Base-by-base conservation (phyloP, 2,329 filamentous ascomycete species). In the Penicillium sp. region DNA sequence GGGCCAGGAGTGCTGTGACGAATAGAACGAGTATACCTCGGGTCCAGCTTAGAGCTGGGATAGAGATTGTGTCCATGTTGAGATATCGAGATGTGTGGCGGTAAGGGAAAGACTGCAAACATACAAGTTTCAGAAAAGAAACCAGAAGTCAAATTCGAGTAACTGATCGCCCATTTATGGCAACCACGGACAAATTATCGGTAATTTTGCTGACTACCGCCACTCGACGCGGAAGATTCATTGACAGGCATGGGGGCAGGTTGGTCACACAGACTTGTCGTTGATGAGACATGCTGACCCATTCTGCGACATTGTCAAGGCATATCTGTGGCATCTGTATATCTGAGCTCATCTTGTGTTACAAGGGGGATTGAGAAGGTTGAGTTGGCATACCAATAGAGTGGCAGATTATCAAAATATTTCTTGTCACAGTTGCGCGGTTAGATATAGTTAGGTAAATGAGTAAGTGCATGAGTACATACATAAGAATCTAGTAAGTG, bases 151-250 rank as follows among this genome's bases (percentile, higher is more conserved):
- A 18, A 8, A 9, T 11, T 18, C n/a, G 37, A 37, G 15, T 37
- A 6, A 20, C 12, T 14, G 37, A 22, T 40, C 11, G 37, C 9
- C 18, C 37, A 22, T 40, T 23, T 44, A 46, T 40, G 22, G 20
- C 4, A n/a, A 6, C 20, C 6, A 33, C 18, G 2, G 29, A 23
- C 18, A 8, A 25, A 15, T 35, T 11, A 14, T 23, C 37, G 9
- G 18, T 14, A 9, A 20, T n/a, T 29, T 29, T 54, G 58, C 55
- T 60, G 58, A 60, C 58, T 60, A 54, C 40, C 33, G n/a, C 48
- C 27, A 20, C 51, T 53, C 43, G 20, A 14, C 14, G 18, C 22
- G 15, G 33, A 25, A 22, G 44, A 49, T 49, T 27, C 35, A 44
- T 40, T 12, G 37, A 23, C 20, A 5, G 22, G 14, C 14, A 26